Percentiles rank a stretch among this genome's conserved stretches.
Evolutionary conservation across 495 filamentous ascomycete species (phyloP).

Genomic region (Halenospora varia): DNA sequence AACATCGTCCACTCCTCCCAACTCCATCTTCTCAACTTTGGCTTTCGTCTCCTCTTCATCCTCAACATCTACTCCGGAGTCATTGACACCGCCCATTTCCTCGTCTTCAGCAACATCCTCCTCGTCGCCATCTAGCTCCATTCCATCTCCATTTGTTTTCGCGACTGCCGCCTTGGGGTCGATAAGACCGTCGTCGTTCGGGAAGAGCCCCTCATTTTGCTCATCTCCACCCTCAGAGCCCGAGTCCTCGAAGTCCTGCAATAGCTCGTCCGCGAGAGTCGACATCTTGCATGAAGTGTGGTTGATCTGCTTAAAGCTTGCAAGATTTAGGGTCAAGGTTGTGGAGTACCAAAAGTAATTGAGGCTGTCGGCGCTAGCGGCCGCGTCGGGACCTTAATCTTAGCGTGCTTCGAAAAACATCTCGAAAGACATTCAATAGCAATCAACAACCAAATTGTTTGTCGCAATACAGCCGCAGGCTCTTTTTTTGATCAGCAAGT

Average conservation of each 20-base stretch:
- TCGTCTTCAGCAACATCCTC: constrained; percentile 44
- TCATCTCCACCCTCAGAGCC: constrained; percentile 56
- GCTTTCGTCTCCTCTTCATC: constrained; percentile 68
- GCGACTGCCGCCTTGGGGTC: constrained; percentile 24
- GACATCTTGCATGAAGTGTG: constrained; percentile 47
- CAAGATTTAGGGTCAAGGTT: not conserved
- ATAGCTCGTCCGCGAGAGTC: constrained; percentile 74
- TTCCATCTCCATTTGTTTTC: constrained; percentile 30
- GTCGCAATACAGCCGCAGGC: not conserved
- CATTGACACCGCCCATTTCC: constrained; percentile 47
- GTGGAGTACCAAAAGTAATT: not conserved
- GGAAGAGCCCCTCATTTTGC: constrained; percentile 42
- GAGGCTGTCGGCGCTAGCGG: not conserved
- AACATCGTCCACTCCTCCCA: constrained; percentile 67
- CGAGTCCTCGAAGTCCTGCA: constrained; percentile 86
- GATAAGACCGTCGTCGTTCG: constrained; percentile 26
- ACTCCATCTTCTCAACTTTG: constrained; percentile 73
- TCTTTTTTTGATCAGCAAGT: not conserved
- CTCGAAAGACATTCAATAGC: not conserved
- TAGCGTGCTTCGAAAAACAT: not conserved
- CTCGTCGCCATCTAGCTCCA: constrained; percentile 47
- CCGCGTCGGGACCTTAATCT: not conserved
- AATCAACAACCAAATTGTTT: not conserved
- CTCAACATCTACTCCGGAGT: constrained; percentile 40
- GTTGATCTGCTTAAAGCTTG: not conserved